Percentiles rank a stretch among this genome's conserved stretches.
Evolutionary conservation across 805 yeast species (phyloP).

Genomic region (Kuraishia capsulata): DNA sequence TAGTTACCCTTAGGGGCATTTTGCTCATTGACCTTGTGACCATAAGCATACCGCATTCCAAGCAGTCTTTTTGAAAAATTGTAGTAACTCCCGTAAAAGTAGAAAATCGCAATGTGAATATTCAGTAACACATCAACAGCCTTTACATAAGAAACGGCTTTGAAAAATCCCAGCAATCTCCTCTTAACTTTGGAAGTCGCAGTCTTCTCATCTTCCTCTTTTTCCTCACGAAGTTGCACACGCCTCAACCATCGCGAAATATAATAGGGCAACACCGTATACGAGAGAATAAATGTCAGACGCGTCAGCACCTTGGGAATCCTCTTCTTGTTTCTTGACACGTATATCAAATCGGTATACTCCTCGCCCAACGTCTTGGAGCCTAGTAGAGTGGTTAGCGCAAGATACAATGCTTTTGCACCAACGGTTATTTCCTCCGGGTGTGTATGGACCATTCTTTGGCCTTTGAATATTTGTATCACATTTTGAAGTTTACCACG

Average conservation of each 20-base stretch:
- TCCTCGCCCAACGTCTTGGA: conserved; percentile 90
- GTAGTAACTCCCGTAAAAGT: conserved; percentile 76
- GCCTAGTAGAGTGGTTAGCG: conserved; percentile 66
- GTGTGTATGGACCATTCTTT: conserved; percentile 54
- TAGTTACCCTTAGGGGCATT: conserved; percentile 48
- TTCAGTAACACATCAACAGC: conserved; percentile 48
- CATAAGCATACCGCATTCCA: conserved; percentile 74
- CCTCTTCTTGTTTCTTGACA: conserved; percentile 38
- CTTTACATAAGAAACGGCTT: conserved; percentile 30
- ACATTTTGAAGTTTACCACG: conserved; percentile 47
- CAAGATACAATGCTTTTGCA: conserved; percentile 56
- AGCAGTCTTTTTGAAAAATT: conserved; percentile 65
- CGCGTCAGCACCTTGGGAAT: conserved; percentile 38
- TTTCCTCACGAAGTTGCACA: conserved; percentile 9
- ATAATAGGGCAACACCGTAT: conserved; percentile 55
- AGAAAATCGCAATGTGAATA: conserved; percentile 72
- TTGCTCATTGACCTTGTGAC: conserved; percentile 44
- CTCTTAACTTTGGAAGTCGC: conserved; percentile 8
- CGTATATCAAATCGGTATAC: conserved; percentile 74
- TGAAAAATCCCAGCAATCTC: conserved; percentile 8
- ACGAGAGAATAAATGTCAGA: conserved; percentile 49
- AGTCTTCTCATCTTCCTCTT: conserved; percentile 10
- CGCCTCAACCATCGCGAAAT: conserved; percentile 18
- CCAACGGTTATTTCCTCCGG: conserved; percentile 51
- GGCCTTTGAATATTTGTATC: conserved; percentile 46